Conservation (phyloP, 257 asterid species). For the Ophiorrhiza pumila region DNA sequence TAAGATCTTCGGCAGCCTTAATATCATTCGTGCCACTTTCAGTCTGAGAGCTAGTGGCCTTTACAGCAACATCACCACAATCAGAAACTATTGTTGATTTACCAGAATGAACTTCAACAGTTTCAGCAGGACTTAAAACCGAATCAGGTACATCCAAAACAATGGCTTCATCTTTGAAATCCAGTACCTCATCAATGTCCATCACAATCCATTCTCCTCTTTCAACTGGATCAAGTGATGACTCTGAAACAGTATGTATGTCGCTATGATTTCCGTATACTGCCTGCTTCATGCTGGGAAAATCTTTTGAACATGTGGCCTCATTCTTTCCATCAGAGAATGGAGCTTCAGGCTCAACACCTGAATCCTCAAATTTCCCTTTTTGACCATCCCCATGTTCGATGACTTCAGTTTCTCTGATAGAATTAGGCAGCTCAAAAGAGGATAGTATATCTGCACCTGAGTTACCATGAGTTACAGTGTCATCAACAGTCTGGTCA, state of each 20-base stretch:
- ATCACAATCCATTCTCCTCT: conserved; percentile 36
- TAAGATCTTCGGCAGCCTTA: conserved; percentile 10
- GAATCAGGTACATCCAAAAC: conserved; percentile 22
- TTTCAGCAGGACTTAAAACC: conserved; percentile 23
- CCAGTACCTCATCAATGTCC: conserved; percentile 41
- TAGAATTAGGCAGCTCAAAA: conserved; percentile 20
- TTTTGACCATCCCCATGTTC: conserved; percentile 23
- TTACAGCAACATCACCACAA: conserved; percentile 24
- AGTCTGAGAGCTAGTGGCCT: conserved; percentile 13
- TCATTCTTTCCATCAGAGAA: conserved; percentile 24
- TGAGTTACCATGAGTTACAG: conserved; percentile 20
- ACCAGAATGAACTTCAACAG: conserved; percentile 21
- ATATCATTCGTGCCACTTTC: conserved; percentile 21
- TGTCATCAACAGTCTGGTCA: conserved; percentile 15
- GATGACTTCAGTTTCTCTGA: conserved; percentile 18
- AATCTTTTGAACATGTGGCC: conserved; percentile 23
- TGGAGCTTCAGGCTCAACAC: conserved; percentile 26
- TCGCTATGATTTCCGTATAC: conserved; percentile 14
- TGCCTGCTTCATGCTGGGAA: conserved; percentile 19
- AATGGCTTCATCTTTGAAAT: conserved; percentile 28
- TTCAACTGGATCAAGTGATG: conserved; percentile 31
- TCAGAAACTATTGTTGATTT: conserved; percentile 23
- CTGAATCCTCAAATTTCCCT: conserved; percentile 23
- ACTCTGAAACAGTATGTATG: conserved; percentile 25
- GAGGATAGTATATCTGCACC: conserved; percentile 20